A percentile compares a stretch with the other conserved stretches of the same genome.
phyloP scores from a whole-genome alignment of 352 stramenopile genomes.

The Globisporangium nodosum region DNA sequence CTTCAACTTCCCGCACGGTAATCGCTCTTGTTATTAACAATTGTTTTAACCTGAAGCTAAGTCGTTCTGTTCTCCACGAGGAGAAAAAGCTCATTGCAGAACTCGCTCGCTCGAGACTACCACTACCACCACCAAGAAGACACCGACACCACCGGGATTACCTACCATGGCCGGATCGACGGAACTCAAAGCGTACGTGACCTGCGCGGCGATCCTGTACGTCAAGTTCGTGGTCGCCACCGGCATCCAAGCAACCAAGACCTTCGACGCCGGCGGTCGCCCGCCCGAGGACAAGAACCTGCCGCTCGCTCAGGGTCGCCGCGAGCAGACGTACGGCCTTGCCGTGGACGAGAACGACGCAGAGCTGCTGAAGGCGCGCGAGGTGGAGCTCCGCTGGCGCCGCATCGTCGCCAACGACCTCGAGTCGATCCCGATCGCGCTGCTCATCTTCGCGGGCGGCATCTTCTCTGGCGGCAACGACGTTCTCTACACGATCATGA shows the following conservation, averaged over 20 bases:
- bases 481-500: background rate
- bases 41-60: no score
- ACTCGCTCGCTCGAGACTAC: no score
- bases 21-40: no score
- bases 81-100: no score
- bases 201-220: conserved; percentile 55
- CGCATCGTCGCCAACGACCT: conserved; percentile 56
- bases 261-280: conserved; percentile 39
- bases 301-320: conserved; percentile 14
- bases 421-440: conserved; percentile 49
- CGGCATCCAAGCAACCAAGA: conserved; percentile 47
- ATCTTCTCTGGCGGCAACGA: conserved; percentile 32
- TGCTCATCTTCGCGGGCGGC: conserved; percentile 41
- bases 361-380: conserved; percentile 21
- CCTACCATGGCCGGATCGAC: no score
- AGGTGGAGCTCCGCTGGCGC: conserved; percentile 38
- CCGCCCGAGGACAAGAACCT: conserved; percentile 49
- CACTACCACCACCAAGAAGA: no score
- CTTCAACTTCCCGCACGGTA: no score
- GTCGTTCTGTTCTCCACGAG: no score
- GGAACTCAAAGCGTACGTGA: conserved; percentile 43
- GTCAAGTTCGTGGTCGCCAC: conserved; percentile 66
- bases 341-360: conserved; percentile 18
- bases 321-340: conserved; percentile 33
- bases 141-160: no score